Base-by-base conservation (phyloP, 768 basidiomycete species). In the Hortiboletus campestris region DNA sequence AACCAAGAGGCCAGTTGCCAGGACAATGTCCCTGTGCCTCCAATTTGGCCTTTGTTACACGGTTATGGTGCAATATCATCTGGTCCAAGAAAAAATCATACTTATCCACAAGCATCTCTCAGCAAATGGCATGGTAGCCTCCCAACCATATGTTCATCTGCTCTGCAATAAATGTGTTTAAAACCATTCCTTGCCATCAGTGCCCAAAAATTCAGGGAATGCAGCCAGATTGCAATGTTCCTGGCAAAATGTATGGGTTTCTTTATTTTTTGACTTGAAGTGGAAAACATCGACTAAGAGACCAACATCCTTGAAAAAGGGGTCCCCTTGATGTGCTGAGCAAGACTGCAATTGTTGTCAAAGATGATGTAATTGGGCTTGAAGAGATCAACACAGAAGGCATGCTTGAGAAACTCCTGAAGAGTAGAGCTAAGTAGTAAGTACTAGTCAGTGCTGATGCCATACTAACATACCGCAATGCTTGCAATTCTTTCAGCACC, bases 61-160 rank as follows among this genome's bases (percentile, higher is more conserved):
- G 7, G 29, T 76, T 76, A 1, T 44, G 45, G 0, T 57, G 46
- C 22, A 64, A 35, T 20, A 76, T 73, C 72, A 76, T 72, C 45
- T 75, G 68, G 53, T 76, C 70, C 1, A 76, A 55, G 46, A 75
- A 75, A 35, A 76, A 77, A 42, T 72, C 62, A 29, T 67, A 74
- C 58, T 65, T 65, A 1, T 53, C 58, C 3, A 60, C 56, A 0
- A 61, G n/a, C 75, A 76, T 77, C 62, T 76, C 73, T 4, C 66
- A 28, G n/a, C 64, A 66, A 0, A 76, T 75, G 0, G 68, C 53
- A 16, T 65, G 63, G 45, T 71, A 54, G 0, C 74, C 73, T 0
- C 75, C 74, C 20, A 79, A 46, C 79, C 79, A 80, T 0, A 58
- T 31, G 44, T 75, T 75, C 11, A 46, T 67, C 68, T 60, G 70